Evolutionary conservation across 306 rosid genomes (phyloP).

Genomic region (Crotalaria pallida): DNA sequence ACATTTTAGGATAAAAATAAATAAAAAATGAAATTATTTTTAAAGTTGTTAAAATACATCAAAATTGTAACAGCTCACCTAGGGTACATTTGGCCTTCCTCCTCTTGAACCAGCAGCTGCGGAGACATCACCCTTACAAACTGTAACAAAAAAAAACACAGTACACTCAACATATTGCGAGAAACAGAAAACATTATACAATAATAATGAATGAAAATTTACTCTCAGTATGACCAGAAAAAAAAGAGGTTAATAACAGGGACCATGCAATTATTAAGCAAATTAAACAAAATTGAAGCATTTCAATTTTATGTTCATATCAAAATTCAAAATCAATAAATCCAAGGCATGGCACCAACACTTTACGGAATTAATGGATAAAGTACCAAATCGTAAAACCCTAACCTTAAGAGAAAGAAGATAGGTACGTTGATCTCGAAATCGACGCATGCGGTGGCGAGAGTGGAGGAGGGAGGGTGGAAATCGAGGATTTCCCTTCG

Average conservation of each 20-base stretch:
- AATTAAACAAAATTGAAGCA: background rate
- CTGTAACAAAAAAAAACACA: slow-evolving; percentile 9
- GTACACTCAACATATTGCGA: background rate
- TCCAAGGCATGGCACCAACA: background rate
- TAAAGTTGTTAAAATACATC: background rate
- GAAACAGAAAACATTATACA: background rate
- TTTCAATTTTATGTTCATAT: background rate
- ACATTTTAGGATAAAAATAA: background rate
- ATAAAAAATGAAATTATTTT: background rate
- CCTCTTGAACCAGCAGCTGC: slow-evolving; percentile 58
- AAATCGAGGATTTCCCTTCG: slow-evolving; percentile 76
- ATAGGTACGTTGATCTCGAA: slow-evolving; percentile 76
- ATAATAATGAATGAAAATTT: too few species aligned
- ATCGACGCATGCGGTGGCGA: slow-evolving; percentile 98
- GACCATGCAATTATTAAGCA: background rate
- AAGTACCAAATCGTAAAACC: background rate
- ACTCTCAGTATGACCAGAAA: background rate
- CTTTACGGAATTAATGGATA: background rate
- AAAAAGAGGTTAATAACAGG: background rate
- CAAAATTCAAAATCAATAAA: too few species aligned
- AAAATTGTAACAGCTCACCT: slow-evolving; percentile 42
- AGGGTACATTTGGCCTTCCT: slow-evolving; percentile 66
- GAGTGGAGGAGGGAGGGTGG: slow-evolving; percentile 61
- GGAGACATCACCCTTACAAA: slow-evolving; percentile 61
- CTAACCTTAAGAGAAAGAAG: background rate